phyloP scores from a whole-genome alignment of 805 yeast species.

The Millerozyma acaciae region DNA sequence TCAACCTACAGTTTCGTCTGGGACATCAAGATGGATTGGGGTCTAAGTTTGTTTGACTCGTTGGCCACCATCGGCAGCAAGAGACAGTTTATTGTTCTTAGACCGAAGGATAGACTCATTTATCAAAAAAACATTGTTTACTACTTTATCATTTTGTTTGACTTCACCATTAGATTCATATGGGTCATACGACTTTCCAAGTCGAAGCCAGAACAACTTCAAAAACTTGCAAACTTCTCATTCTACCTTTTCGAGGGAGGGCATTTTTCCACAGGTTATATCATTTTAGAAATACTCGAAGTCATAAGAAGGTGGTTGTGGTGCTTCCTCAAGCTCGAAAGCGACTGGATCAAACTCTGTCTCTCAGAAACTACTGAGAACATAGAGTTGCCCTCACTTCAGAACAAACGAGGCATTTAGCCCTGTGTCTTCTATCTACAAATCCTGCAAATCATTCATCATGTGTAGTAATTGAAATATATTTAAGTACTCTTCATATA shows the following conservation, averaged over 20 bases:
- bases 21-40: conserved; percentile 93
- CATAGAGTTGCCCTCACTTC: conserved; percentile 5
- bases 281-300: conserved; percentile 69
- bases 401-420: conserved; percentile 1
- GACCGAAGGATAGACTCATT: conserved; percentile 18
- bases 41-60: conserved; percentile 49
- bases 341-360: conserved; percentile 51
- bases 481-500: too few species aligned
- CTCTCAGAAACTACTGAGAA: not conserved
- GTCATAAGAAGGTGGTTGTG: conserved; percentile 83
- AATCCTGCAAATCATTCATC: conserved; percentile 1
- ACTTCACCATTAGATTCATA: conserved; percentile 64
- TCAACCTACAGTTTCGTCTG: conserved; percentile 79
- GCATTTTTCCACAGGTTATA: conserved; percentile 51
- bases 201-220: conserved; percentile 6
- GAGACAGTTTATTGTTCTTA: too few species aligned
- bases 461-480: too few species aligned
- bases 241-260: conserved; percentile 36
- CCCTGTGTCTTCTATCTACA: too few species aligned
- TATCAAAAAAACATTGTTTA: conserved; percentile 40
- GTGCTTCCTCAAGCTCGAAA: conserved; percentile 81
- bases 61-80: too few species aligned
- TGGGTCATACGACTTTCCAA: conserved; percentile 66
- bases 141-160: conserved; percentile 53
- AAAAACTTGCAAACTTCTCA: conserved; percentile 10